Evolutionary conservation across 768 basidiomycete genomes (phyloP).

Genomic region (Sarcodon aspratus): DNA sequence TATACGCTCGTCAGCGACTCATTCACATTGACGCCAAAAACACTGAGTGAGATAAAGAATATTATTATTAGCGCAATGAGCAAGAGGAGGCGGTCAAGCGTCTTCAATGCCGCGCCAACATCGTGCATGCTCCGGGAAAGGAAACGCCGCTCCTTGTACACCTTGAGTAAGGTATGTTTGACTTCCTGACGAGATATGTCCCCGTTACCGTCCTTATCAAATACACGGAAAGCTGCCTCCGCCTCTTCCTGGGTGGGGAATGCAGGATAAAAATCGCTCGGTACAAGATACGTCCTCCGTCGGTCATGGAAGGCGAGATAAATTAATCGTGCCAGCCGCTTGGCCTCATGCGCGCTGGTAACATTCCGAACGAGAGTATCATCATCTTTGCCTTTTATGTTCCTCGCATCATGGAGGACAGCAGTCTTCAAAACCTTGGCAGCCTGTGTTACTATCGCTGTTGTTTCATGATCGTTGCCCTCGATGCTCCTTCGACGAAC

Average conservation of each 20-base stretch:
- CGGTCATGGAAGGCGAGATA: slow-evolving; percentile 49
- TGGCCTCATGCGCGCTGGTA: slow-evolving; percentile 52
- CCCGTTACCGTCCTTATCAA: slow-evolving; percentile 68
- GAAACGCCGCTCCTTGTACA: slow-evolving; percentile 73
- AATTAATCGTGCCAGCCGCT: slow-evolving; percentile 61
- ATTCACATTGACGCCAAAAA: slow-evolving; percentile 61
- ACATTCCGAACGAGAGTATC: slow-evolving; percentile 40
- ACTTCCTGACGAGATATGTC: slow-evolving; percentile 70
- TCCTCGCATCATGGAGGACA: slow-evolving; percentile 66
- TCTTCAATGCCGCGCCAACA: slow-evolving; percentile 53
- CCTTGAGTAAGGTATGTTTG: slow-evolving; percentile 52
- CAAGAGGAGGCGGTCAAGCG: slow-evolving; percentile 52
- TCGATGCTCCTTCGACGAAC: slow-evolving; percentile 1
- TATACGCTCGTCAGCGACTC: slow-evolving; percentile 63
- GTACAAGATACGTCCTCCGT: slow-evolving; percentile 45
- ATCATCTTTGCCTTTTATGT: slow-evolving; percentile 38
- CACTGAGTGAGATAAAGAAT: slow-evolving; percentile 63
- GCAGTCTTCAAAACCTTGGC: slow-evolving; percentile 60
- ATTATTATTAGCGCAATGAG: slow-evolving; percentile 51
- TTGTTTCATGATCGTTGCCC: slow-evolving; percentile 24
- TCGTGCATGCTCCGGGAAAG: slow-evolving; percentile 70
- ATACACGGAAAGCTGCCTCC: slow-evolving; percentile 59
- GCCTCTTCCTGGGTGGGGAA: slow-evolving; percentile 47
- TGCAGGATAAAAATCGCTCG: slow-evolving; percentile 63
- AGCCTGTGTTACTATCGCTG: slow-evolving; percentile 35